phyloP scores from a whole-genome alignment of 176 grass and related monocot species.

The Rhipidocladum racemiflorum region DNA sequence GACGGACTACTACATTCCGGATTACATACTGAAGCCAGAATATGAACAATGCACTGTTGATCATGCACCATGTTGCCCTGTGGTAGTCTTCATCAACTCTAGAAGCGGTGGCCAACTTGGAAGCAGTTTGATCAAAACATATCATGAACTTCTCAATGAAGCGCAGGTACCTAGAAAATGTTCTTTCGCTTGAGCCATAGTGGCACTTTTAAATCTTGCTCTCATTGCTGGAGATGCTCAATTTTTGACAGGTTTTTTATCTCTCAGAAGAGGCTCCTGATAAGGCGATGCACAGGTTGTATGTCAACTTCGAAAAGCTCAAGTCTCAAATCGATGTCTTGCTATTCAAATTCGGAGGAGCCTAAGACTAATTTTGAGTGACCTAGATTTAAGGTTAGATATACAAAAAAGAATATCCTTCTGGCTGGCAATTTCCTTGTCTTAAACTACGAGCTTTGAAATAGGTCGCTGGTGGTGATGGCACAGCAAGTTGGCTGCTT shows the following conservation, averaged over 20 bases:
- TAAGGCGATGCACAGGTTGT: conserved; percentile 75
- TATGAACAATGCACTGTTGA: not conserved
- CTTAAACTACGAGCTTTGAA: conserved; percentile 27
- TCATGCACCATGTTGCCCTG: conserved; percentile 51
- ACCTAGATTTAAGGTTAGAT: not conserved
- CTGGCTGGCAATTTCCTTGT: not conserved
- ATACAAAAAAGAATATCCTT: not conserved
- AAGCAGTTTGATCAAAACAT: conserved; percentile 66
- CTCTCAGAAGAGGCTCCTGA: conserved; percentile 84
- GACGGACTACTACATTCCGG: conserved; percentile 67
- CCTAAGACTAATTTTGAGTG: conserved; percentile 80
- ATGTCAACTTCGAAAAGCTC: conserved; percentile 80
- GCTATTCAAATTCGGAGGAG: conserved; percentile 57
- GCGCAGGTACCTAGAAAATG: conserved; percentile 58
- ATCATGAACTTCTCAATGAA: conserved; percentile 79
- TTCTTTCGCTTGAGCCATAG: not conserved
- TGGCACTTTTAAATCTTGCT: not conserved
- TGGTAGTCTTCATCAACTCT: conserved; percentile 97
- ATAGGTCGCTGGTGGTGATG: conserved; percentile 97
- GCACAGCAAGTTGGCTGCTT: conserved; percentile 97
- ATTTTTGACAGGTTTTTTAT: conserved; percentile 73
- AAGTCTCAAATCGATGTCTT: conserved; percentile 35
- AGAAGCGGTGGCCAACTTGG: conserved; percentile 91
- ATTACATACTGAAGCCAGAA: conserved; percentile 78
- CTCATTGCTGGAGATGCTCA: conserved; percentile 4